Conservation (phyloP, 805 yeast genomes). For the Spathaspora passalidarum region DNA sequence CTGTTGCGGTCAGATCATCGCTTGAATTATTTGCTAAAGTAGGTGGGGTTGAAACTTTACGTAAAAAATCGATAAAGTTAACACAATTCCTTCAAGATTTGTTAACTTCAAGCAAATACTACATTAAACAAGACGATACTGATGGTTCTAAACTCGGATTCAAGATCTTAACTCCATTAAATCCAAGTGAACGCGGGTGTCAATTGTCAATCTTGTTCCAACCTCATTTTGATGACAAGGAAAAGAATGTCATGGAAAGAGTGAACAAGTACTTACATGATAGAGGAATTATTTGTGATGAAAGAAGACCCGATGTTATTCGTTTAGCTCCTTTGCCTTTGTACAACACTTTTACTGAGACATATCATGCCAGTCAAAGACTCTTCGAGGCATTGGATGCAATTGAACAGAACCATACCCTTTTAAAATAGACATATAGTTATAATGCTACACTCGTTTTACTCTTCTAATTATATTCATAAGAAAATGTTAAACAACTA, state of each 20-base stretch:
- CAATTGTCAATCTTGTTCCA: conserved; percentile 75
- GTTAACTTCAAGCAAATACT: conserved; percentile 47
- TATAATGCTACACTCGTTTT: background rate
- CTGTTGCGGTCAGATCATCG: conserved; percentile 67
- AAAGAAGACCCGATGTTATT: conserved; percentile 86
- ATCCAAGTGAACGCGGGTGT: conserved; percentile 61
- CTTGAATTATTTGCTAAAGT: conserved; percentile 54
- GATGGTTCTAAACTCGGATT: conserved; percentile 39
- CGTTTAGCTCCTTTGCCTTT: conserved; percentile 85
- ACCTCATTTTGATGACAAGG: conserved; percentile 32
- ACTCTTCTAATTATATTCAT: background rate
- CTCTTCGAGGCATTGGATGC: conserved; percentile 40
- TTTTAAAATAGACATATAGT: background rate
- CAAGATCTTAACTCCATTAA: conserved; percentile 71
- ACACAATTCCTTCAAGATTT: conserved; percentile 54
- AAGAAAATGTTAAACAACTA: background rate
- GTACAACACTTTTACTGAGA: conserved; percentile 74
- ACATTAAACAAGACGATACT: conserved; percentile 24
- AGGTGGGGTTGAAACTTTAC: conserved; percentile 62
- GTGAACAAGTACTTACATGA: conserved; percentile 50
- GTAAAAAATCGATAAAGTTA: conserved; percentile 54
- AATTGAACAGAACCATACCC: conserved; percentile 4
- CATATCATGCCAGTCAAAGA: conserved; percentile 41
- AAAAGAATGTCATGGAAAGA: conserved; percentile 56
- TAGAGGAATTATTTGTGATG: conserved; percentile 77